Conservation (phyloP, 192 early-diverging fungal species). For the Entomortierella chlamydospora region DNA sequence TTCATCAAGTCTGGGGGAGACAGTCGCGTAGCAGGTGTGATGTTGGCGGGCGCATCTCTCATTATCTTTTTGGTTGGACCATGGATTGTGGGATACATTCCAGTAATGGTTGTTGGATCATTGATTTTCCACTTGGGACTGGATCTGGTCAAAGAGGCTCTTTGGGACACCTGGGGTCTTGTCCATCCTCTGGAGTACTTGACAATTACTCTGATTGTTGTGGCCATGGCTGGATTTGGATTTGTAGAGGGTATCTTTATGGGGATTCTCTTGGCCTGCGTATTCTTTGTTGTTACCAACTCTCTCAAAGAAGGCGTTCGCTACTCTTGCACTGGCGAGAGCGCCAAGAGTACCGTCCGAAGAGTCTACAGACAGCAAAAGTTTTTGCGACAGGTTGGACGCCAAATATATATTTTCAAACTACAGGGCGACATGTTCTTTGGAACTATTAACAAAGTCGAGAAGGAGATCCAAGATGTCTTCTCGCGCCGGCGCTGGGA, state of each 20-base stretch:
- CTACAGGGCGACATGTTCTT: constrained; percentile 98
- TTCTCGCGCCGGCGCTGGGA: constrained; percentile 75
- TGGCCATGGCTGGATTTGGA: constrained; percentile 90
- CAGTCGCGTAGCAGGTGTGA: constrained; percentile 84
- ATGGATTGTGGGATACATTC: constrained; percentile 91
- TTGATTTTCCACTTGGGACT: constrained; percentile 97
- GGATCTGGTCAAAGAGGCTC: constrained; percentile 91
- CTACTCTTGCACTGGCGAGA: constrained; percentile 72
- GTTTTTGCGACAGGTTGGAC: constrained; percentile 85
- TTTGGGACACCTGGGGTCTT: constrained; percentile 87
- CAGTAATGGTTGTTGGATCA: constrained; percentile 93
- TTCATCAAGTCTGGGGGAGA: constrained; percentile 95
- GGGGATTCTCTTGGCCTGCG: constrained; percentile 92
- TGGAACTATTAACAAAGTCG: constrained; percentile 90
- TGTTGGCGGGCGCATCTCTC: constrained; percentile 82
- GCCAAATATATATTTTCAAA: constrained; percentile 88
- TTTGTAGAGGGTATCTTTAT: constrained; percentile 97
- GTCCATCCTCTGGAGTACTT: constrained; percentile 91
- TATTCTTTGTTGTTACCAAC: constrained; percentile 93
- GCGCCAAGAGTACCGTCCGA: constrained; percentile 87
- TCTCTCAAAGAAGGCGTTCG: constrained; percentile 73
- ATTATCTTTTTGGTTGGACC: constrained; percentile 86
- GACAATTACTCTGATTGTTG: constrained; percentile 87
- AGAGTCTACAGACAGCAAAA: constrained; percentile 89
- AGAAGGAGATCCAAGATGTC: constrained; percentile 73